A percentile compares a stretch with the other conserved stretches of the same genome.
Conservation (phyloP, 345 rosid genomes). For the Eucalyptus marginata region DNA sequence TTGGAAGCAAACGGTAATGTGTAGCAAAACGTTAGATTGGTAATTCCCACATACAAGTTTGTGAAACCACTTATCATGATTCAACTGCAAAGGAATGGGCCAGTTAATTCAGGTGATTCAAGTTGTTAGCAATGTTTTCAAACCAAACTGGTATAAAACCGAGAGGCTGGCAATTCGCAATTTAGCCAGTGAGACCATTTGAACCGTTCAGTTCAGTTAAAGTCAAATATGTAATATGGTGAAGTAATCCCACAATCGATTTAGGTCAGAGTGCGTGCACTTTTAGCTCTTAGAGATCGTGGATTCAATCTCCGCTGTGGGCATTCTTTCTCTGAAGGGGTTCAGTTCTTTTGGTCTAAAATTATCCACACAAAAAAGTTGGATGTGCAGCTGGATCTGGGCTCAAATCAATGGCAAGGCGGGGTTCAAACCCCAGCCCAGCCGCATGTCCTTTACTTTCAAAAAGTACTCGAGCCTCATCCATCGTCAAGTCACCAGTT, state of each 20-base stretch:
- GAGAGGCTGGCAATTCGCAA: background rate
- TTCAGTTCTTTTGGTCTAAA: background rate
- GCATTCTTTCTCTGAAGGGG: background rate
- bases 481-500: background rate
- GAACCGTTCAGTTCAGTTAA: background rate
- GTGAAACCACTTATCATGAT: background rate
- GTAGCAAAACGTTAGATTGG: fast-evolving
- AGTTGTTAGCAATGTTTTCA: background rate
- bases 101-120: background rate
- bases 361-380: background rate
- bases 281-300: background rate
- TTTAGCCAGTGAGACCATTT: background rate
- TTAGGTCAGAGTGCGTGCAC: background rate
- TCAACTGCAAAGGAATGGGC: background rate
- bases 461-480: background rate
- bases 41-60: background rate
- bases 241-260: background rate
- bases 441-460: background rate
- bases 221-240: background rate
- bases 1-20: fast-evolving
- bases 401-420: background rate
- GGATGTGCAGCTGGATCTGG: background rate
- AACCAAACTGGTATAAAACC: fast-evolving
- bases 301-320: background rate
- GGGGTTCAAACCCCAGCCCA: background rate